A percentile compares a stretch with the other conserved stretches of the same genome.
These are phyloP conservation scores for Isoetes engelmannii DNA, from an alignment of 83 land plant genomes.

Conservation along the genomic window DNA sequence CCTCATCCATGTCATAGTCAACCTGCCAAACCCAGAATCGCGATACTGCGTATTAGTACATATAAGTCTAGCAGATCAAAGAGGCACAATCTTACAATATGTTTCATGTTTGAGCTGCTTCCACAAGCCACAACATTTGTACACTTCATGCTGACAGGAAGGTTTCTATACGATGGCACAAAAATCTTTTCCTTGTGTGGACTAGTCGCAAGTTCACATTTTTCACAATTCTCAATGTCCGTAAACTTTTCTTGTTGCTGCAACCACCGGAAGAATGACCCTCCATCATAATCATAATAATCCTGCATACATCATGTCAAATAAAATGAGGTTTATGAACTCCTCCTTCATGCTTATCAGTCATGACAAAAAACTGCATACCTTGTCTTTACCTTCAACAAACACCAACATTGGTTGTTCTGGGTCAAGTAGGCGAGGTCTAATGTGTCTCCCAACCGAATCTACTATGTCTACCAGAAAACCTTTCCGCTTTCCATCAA, in stretches of 20 bases:
- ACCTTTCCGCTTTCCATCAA: conserved; percentile 9
- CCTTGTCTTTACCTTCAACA: conserved; percentile 32
- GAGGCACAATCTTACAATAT: not conserved
- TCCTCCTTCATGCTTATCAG: too few relatives aligned
- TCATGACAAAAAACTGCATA: not conserved
- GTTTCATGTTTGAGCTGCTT: conserved; percentile 4
- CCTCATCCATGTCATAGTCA: conserved; percentile 34
- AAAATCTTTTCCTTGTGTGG: conserved; percentile 10
- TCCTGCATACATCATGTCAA: conserved; percentile 11
- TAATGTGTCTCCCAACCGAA: conserved; percentile 26
- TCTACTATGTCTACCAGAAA: conserved; percentile 11
- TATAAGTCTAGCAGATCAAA: not conserved
- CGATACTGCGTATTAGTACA: not conserved
- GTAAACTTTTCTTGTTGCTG: conserved; percentile 7
- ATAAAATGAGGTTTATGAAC: too few relatives aligned
- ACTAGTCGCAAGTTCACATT: not conserved
- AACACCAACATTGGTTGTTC: conserved; percentile 26
- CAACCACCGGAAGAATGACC: conserved; percentile 13
- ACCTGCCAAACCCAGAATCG: conserved; percentile 12
- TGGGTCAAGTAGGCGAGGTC: conserved; percentile 34
- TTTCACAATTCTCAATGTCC: not conserved
- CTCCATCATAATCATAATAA: conserved; percentile 22
- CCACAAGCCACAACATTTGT: conserved; percentile 5
- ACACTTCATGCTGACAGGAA: conserved; percentile 11
- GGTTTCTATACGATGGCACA: conserved; percentile 18